Evolutionary conservation across 371 early-diverging fungal species (phyloP).

Genomic region (Dichotomocladium elegans): DNA sequence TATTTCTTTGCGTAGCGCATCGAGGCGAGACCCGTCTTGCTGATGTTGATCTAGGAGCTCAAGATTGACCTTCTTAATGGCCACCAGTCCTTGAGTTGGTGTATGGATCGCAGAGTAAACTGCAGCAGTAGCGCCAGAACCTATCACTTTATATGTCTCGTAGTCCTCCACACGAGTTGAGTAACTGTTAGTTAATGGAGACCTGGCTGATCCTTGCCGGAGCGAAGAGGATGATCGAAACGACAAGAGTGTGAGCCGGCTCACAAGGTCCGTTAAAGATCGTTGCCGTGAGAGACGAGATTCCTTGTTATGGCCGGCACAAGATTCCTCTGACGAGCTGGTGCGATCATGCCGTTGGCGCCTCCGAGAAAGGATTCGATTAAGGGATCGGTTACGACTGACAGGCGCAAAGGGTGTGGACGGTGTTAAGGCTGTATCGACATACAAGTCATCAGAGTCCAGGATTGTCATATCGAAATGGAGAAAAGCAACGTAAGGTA

Average conservation of each 20-base stretch:
- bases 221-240: slow-evolving; percentile 6
- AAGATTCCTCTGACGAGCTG: background rate
- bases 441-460: no score
- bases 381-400: slow-evolving; percentile 11
- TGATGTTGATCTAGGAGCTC: slow-evolving; percentile 17
- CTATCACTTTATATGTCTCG: slow-evolving; percentile 3
- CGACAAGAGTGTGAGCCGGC: slow-evolving; percentile 2
- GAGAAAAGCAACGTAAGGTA: no score
- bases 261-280: slow-evolving; percentile 8
- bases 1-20: slow-evolving; percentile 52
- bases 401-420: no score
- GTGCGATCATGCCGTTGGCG: background rate
- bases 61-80: slow-evolving; percentile 37
- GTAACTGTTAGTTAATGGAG: background rate
- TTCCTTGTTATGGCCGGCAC: background rate
- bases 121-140: slow-evolving; percentile 36
- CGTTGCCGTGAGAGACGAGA: slow-evolving; percentile 3
- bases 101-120: slow-evolving; percentile 34
- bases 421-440: no score
- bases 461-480: no score
- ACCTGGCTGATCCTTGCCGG: background rate
- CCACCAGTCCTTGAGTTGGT: slow-evolving; percentile 27
- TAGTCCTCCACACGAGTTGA: slow-evolving; percentile 10
- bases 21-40: slow-evolving; percentile 23
- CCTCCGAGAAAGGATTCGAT: slow-evolving; percentile 12